Conservation (phyloP, 352 stramenopile species). For the Globisporangium nagaii region DNA sequence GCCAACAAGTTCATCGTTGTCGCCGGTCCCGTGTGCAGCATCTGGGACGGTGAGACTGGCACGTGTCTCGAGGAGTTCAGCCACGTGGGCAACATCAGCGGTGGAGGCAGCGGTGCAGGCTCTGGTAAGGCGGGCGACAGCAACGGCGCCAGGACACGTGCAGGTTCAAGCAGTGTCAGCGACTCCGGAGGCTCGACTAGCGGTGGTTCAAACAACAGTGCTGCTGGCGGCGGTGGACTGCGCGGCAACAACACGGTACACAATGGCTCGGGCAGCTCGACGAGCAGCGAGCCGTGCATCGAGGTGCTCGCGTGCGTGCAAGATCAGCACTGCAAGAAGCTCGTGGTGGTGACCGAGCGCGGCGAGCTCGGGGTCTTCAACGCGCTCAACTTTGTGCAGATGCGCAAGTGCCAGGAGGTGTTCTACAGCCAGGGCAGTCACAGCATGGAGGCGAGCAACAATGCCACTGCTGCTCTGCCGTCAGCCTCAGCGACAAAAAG, state of each 20-base stretch:
- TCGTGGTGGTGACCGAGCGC: constrained; percentile 50
- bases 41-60: constrained; percentile 66
- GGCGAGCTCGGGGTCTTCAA: constrained; percentile 67
- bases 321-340: constrained; percentile 54
- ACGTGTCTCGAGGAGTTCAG: constrained; percentile 52
- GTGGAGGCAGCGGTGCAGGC: neutral
- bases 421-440: constrained; percentile 19
- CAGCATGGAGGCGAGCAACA: neutral
- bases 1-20: constrained; percentile 69
- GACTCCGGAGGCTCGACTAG: no score
- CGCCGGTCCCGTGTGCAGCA: constrained; percentile 46
- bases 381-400: constrained; percentile 66
- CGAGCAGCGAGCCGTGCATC: constrained; percentile 18
- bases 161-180: no score
- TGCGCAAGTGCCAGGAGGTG: constrained; percentile 53
- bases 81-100: constrained; percentile 25
- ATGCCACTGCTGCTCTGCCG: neutral
- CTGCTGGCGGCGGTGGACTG: neutral
- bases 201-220: neutral
- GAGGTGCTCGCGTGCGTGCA: constrained; percentile 49
- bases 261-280: constrained; percentile 10
- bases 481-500: neutral
- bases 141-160: no score
- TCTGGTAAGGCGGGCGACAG: neutral
- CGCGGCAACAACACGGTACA: constrained; percentile 5